Percentiles rank a stretch among this genome's conserved stretches.
These are phyloP conservation scores for Heterobasidion annosum DNA, from an alignment of 1,284 basidiomycete genomes.

Conservation along the genomic window DNA sequence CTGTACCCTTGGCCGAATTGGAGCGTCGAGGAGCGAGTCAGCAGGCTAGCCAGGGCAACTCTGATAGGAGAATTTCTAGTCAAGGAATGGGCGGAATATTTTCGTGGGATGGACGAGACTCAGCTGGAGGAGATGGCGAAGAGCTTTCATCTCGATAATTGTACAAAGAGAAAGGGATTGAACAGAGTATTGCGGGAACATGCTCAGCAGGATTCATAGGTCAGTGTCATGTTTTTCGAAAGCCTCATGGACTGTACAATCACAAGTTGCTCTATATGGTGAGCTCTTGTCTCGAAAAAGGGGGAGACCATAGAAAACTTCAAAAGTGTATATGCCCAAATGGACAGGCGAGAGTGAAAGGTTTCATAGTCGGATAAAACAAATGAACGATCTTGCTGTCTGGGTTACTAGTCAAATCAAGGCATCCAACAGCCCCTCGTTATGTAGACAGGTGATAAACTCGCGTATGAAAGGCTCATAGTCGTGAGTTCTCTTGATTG, in stretches of 20 bases:
- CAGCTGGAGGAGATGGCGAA: constrained; percentile 53
- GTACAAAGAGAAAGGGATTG: constrained; percentile 36
- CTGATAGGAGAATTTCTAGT: constrained; percentile 58
- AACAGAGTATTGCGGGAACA: constrained; percentile 37
- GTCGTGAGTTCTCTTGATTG: constrained; percentile 47
- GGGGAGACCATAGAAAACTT: no score
- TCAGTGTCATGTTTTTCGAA: no score
- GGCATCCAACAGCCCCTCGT: constrained; percentile 36
- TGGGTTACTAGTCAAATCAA: constrained; percentile 16
- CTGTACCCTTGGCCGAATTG: constrained; percentile 47
- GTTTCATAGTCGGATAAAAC: no score
- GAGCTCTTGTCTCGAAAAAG: no score
- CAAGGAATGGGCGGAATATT: constrained; percentile 57
- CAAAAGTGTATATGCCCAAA: no score
- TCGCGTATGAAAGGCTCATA: constrained; percentile 49
- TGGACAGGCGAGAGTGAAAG: no score
- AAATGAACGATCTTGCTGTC: no score
- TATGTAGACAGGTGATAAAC: constrained; percentile 34
- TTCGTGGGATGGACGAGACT: constrained; percentile 41
- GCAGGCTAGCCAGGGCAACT: constrained; percentile 49
- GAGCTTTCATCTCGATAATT: constrained; percentile 55
- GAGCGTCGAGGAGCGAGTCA: constrained; percentile 34
- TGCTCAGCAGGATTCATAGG: constrained; percentile 6
- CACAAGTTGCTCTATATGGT: no score
- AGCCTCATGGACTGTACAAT: no score